Conservation (phyloP, 192 early-diverging fungal species). For the Linnemannia exigua region DNA sequence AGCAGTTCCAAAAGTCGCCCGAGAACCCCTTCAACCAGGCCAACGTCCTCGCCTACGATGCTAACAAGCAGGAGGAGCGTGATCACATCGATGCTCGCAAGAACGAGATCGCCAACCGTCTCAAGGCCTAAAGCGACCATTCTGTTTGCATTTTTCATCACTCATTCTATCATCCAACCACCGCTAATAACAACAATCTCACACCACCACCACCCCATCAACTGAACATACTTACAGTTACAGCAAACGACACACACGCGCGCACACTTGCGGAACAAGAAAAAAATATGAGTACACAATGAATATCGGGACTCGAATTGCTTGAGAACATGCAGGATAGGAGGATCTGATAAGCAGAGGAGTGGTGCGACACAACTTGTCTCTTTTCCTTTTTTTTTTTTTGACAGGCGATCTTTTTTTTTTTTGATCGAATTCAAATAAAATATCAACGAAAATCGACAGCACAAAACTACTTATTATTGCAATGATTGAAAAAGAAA, state of each 20-base stretch:
- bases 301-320: no score
- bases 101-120: slow-evolving; percentile 65
- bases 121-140: slow-evolving; percentile 55
- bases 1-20: slow-evolving; percentile 82
- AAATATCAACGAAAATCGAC: neutral
- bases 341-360: no score
- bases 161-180: no score
- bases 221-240: no score
- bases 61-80: slow-evolving; percentile 72
- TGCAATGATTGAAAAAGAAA: neutral
- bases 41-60: slow-evolving; percentile 78
- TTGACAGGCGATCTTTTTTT: neutral
- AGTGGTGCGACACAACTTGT: no score
- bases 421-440: neutral
- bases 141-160: neutral
- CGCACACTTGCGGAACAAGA: no score
- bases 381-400: no score
- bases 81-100: slow-evolving; percentile 62
- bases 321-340: no score
- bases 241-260: no score
- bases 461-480: neutral
- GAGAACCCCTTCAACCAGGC: slow-evolving; percentile 87
- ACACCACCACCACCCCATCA: neutral
- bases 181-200: neutral
- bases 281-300: no score